Evolutionary conservation across 257 asterid genomes (phyloP).

Genomic region (Mentha longifolia): DNA sequence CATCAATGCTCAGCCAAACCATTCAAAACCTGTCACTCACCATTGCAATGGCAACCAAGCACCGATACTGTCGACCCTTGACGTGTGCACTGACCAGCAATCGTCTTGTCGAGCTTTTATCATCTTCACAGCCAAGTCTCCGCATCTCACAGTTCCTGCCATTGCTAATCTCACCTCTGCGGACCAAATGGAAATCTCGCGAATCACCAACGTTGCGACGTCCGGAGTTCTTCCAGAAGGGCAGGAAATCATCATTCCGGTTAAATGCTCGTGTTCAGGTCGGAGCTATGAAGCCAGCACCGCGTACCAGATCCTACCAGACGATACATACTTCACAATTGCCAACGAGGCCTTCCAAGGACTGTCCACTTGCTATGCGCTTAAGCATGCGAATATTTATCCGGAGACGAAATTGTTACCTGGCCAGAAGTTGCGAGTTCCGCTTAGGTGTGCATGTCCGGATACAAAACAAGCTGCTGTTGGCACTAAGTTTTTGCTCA

Average conservation of each 20-base stretch:
- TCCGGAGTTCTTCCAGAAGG: constrained; percentile 40
- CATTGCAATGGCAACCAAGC: constrained; percentile 31
- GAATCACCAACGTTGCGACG: constrained; percentile 43
- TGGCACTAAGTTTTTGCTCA: constrained; percentile 46
- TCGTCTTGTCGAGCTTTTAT: constrained; percentile 57
- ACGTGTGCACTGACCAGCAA: constrained; percentile 47
- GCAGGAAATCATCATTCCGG: constrained; percentile 52
- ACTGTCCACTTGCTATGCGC: constrained; percentile 49
- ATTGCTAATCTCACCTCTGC: constrained; percentile 56
- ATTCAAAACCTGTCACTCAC: constrained; percentile 45
- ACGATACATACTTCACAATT: constrained; percentile 43
- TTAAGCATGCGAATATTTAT: constrained; percentile 30
- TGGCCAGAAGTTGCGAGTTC: constrained; percentile 47
- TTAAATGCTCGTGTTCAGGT: constrained; percentile 57
- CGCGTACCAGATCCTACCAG: constrained; percentile 31
- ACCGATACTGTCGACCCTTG: constrained; percentile 31
- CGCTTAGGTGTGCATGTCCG: constrained; percentile 66
- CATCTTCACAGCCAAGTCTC: constrained; percentile 51
- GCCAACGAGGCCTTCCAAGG: constrained; percentile 62
- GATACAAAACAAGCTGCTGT: constrained; percentile 39
- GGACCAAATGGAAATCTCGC: constrained; percentile 40
- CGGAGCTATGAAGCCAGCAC: constrained; percentile 44
- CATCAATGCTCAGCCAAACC: constrained; percentile 49
- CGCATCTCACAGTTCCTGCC: constrained; percentile 47
- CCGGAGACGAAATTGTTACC: constrained; percentile 24